Base-by-base conservation (phyloP, 1,284 basidiomycete genomes). In the Golubevia pallescens region DNA sequence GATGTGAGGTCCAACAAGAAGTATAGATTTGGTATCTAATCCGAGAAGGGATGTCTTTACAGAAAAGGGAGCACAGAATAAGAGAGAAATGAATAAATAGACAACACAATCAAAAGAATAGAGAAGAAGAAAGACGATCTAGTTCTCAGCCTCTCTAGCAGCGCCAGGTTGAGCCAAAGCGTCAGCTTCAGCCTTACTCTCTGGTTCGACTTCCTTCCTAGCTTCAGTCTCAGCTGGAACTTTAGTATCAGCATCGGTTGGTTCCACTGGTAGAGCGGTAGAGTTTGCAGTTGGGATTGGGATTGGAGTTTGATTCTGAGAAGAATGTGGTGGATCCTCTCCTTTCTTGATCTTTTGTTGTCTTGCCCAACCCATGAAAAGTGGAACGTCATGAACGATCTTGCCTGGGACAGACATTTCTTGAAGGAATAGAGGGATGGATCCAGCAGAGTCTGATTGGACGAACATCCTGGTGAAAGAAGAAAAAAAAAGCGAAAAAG, bases 301-400 rank as follows among this genome's bases (percentile, higher is more conserved):
- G 16, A 48, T 48, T 48, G 42, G 16, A 48, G 42, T 28, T 28
- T 28, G 28, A 28, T 28, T 28, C 28, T 28, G 28, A 28, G 28
- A 28, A 28, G 28, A 28, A 28, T 28, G 28, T 28, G 28, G 8
- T 48, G 42, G 42, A 16, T 48, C 6, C 42, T 48, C 42, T 48
- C 42, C 42, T 16, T 24, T 64, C 53, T 24, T 66, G 54, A 32
- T 57, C 51, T 65, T 74, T 68, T 57, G 74, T 56, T 69, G 42
- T n/a, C 56, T 62, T 0, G 68, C 70, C 78, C 78, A 82, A 8
- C 62, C 61, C 28, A 80, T 69, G 60, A 79, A 82, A n/a, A 68
- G 65, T 19, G 69, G 74, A 1, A 82, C 80, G 59, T 82, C 80
- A 57, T 73, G 74, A 0, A 68, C 71, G 32, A 80, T 82, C 58